Base-by-base conservation (phyloP, 2,329 filamentous ascomycete genomes). In the Aspergillus chevalieri region DNA sequence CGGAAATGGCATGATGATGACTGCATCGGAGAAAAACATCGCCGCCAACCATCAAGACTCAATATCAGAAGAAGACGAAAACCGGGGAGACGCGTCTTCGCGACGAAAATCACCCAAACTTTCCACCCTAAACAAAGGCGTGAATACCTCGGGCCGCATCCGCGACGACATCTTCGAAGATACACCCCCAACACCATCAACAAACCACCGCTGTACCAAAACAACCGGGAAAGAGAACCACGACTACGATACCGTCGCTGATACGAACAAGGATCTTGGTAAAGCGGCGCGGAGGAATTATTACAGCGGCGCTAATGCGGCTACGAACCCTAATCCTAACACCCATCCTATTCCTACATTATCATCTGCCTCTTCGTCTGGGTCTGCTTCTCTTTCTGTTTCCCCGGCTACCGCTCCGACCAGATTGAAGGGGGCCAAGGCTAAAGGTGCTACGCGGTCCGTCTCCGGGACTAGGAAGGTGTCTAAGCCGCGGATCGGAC, bases 11-110 rank as follows among this genome's bases (percentile, higher is more conserved):
- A 22, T 5, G 4, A 17, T 17, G 8, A 60, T 67, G 60, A 68
- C 61, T 10, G 58, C 64, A 4, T 73, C 72, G 3, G 68, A 72
- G 42, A 61, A 65, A 48, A 74, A 74, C 43, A 71, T 74, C 47
- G 63, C 63, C 8, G 69, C 50, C 36, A 38, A 38, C 34, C n/a
- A 38, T n/a, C 34, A n/a, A 38, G 34, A 38, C 12, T 15, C 34
- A 38, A 38, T 17, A 15, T 6, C n/a, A 8, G 43, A 42, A 28
- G 47, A 55, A 10, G 54, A 57, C n/a, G 48, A 49, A 3, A 56
- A 56, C 33, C 24, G 42, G 36, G 49, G 49, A 2, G 55, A 56
- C 36, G 28, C 43, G 34, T 62, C 61, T 8, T 65, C 61, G 10
- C 59, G 59, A 15, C 54, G 65, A 7, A 72, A 72, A 56, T 66